Conservation (phyloP, 78 protist species). For the Dictyostelium firmibasis region DNA sequence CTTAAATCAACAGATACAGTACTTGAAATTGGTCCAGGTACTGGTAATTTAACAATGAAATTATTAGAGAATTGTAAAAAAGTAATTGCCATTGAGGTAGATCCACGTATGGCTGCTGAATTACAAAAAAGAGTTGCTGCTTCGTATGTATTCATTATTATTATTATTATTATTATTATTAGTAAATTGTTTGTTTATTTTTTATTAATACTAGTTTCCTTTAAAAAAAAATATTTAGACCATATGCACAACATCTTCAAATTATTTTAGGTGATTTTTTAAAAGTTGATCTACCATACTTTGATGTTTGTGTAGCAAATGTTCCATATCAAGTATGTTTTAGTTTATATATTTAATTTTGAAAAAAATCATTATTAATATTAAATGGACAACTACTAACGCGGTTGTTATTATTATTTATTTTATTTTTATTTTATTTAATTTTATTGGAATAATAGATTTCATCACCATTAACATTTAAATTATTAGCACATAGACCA, state of each 20-base stretch:
- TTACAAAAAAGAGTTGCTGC: slow-evolving; percentile 96
- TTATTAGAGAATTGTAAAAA: slow-evolving; percentile 92
- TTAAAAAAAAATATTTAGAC: slow-evolving; percentile 25
- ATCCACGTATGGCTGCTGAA: slow-evolving; percentile 99
- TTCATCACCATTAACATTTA: slow-evolving; percentile 98
- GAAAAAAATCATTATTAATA: no score
- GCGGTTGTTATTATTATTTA: background rate
- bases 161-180: no score
- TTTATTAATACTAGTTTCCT: no score
- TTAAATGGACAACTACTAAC: no score
- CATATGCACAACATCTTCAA: slow-evolving; percentile 77
- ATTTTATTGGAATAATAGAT: slow-evolving; percentile 68
- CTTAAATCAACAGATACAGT: slow-evolving; percentile 95
- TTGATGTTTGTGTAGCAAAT: slow-evolving; percentile 99
- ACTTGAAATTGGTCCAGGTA: slow-evolving; percentile 99
- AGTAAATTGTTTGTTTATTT: no score
- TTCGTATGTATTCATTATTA: slow-evolving; percentile 57
- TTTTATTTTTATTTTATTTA: background rate
- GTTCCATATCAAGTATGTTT: slow-evolving; percentile 92
- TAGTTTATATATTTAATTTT: no score
- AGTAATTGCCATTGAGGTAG: slow-evolving; percentile 98
- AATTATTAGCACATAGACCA: slow-evolving; percentile 96
- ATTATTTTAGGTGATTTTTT: slow-evolving; percentile 94
- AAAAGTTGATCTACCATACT: slow-evolving; percentile 94
- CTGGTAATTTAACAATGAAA: slow-evolving; percentile 98